Evolutionary conservation across 148 eudicot species (phyloP).

Genomic region (Cornus suecica): DNA sequence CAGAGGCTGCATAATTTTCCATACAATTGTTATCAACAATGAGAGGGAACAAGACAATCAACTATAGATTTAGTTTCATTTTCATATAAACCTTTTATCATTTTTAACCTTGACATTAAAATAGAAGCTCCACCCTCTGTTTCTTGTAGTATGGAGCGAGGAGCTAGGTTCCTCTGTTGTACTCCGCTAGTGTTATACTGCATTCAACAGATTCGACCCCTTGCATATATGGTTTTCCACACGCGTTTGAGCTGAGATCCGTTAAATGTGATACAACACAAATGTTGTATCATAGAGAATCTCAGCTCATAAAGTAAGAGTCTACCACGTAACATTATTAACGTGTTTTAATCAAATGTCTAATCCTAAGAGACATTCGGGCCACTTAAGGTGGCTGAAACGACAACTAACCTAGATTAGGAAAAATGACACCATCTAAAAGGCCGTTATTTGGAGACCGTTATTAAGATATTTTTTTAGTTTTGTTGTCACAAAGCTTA

Average conservation of each 20-base stretch:
- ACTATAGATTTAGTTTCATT: not conserved
- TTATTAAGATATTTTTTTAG: slow-evolving; percentile 2
- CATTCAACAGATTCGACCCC: too few species aligned
- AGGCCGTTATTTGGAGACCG: slow-evolving; percentile 4
- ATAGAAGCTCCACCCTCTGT: not conserved
- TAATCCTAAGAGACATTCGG: slow-evolving; percentile 1
- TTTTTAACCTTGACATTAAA: not conserved
- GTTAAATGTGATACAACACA: too few species aligned
- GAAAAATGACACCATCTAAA: not conserved
- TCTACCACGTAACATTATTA: not conserved
- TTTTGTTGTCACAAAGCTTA: not conserved
- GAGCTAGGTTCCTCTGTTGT: too few species aligned
- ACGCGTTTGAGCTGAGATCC: too few species aligned
- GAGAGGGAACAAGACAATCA: too few species aligned
- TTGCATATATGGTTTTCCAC: too few species aligned
- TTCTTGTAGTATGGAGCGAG: not conserved
- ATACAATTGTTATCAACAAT: too few species aligned
- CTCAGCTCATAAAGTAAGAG: not conserved
- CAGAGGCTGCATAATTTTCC: too few species aligned
- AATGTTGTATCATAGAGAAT: too few species aligned
- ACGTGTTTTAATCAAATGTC: not conserved
- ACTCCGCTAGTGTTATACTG: too few species aligned
- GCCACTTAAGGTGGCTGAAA: slow-evolving; percentile 10
- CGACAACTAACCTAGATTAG: slow-evolving; percentile 3
- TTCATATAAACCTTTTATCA: not conserved